A percentile compares a stretch with the other conserved stretches of the same genome.
phyloP scores from a whole-genome alignment of 345 rosid species.

The Salix caprea region DNA sequence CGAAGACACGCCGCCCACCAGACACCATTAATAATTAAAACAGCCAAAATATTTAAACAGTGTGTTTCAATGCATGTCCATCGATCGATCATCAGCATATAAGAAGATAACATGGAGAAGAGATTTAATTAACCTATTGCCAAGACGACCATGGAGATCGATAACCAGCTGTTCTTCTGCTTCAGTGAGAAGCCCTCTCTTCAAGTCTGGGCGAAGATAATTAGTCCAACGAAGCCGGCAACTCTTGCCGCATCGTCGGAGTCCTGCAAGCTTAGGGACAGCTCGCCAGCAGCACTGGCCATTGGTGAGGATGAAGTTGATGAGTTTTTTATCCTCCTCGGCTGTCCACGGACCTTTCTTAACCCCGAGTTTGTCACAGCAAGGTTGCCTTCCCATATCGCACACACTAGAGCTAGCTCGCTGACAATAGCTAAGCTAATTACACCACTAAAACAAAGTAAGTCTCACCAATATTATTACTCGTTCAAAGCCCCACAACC shows the following conservation, averaged over 20 bases:
- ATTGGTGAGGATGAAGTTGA: constrained; percentile 32
- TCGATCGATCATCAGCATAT: not conserved
- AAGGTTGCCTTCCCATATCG: constrained; percentile 36
- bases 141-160: constrained; percentile 72
- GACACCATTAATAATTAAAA: constrained; percentile 1
- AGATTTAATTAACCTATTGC: constrained; percentile 47
- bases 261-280: constrained; percentile 42
- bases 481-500: constrained; percentile 43
- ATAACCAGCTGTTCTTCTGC: constrained; percentile 70
- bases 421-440: not conserved
- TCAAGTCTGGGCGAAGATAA: constrained; percentile 86
- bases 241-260: constrained; percentile 78
- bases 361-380: constrained; percentile 40
- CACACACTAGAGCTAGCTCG: not conserved
- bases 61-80: not conserved
- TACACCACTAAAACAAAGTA: not conserved
- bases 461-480: constrained; percentile 26
- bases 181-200: constrained; percentile 71
- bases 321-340: constrained; percentile 37
- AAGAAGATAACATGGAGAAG: not conserved
- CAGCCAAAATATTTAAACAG: not conserved
- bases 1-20: not conserved
- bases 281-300: constrained; percentile 44
- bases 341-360: constrained; percentile 46
- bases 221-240: constrained; percentile 91